Evolutionary conservation across 1,284 basidiomycete species (phyloP), one percentile per base, ranked within the genome.

Genomic region (Fomes fomentarius): DNA sequence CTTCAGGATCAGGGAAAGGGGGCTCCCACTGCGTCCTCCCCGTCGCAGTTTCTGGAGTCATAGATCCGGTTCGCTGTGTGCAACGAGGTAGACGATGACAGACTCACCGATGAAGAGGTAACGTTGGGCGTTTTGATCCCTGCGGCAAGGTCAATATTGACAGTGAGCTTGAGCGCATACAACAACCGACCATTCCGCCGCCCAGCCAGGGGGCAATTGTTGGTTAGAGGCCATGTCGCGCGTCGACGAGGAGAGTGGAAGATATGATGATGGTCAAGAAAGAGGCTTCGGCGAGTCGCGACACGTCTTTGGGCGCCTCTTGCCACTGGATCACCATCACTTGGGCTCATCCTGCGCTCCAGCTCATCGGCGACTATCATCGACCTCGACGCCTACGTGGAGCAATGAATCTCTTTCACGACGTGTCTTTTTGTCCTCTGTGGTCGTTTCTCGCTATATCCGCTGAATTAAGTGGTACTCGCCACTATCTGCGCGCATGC

Each of bases 141-240:
- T 95, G 69, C 17, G 52, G 34, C 37, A 30, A 25, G 3, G 47
- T 62, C 45, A 63, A 64, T 49, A 24, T 48, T 46, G 52, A 46
- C 50, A 47, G 52, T 30, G 40, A 46, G 44, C 58, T 57, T 45
- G n/a, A 35, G 38, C 17, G n/a, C 22, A 39, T 33, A 14, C 19
- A 31, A 38, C 45, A 39, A 67, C 80, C 64, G 69, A 92, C 93
- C 94, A 96, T 79, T 95, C 89, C 67, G 91, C 86, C 62, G 82
- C 79, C 94, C 94, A 96, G 48, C 94, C 94, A 59, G 88, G 88
- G 58, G 94, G 94, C 44, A 96, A 76, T 70, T 89, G 84, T 67
- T 85, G 81, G 58, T 76, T 74, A 61, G 85, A 82, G 52, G 87
- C 80, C 88, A 91, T 90, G 39, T 52, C 44, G 43, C 38, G 39